Conservation (phyloP, 495 filamentous ascomycete species). For the Podospora pseudopauciseta region DNA sequence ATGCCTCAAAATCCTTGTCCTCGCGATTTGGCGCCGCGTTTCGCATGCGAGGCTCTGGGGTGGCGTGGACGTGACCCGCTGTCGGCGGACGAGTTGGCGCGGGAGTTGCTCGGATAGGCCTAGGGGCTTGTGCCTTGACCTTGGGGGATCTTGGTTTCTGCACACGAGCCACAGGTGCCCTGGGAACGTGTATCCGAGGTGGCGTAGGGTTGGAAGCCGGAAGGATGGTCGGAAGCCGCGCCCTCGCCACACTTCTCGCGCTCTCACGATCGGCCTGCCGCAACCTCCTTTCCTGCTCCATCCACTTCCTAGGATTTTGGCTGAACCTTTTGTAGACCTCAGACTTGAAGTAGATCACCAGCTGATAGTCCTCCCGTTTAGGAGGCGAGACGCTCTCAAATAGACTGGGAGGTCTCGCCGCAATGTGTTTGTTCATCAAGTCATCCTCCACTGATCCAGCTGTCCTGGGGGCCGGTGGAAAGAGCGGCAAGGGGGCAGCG, state of each 20-base stretch:
- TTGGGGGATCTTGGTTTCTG: conserved; percentile 32
- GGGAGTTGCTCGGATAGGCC: conserved; percentile 34
- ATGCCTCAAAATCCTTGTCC: conserved; percentile 78
- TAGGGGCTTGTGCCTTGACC: conserved; percentile 21
- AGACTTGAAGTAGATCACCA: conserved; percentile 64
- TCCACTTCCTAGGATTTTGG: conserved; percentile 57
- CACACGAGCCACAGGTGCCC: conserved; percentile 47
- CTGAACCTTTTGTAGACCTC: conserved; percentile 58
- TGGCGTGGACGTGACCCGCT: conserved; percentile 43
- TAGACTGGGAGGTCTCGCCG: conserved; percentile 55
- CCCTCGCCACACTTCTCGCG: conserved; percentile 17
- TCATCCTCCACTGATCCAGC: conserved; percentile 34
- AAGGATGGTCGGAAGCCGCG: conserved; percentile 38
- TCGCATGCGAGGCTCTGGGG: conserved; percentile 43
- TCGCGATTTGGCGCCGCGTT: conserved; percentile 60
- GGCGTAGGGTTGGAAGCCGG: conserved; percentile 42
- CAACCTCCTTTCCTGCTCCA: conserved; percentile 59
- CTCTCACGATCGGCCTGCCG: conserved; percentile 48
- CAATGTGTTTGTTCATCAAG: conserved; percentile 63
- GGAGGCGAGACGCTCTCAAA: conserved; percentile 59
- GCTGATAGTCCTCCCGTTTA: conserved; percentile 63
- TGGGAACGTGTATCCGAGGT: conserved; percentile 34
- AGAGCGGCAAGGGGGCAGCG: conserved; percentile 53
- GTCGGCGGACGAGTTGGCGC: conserved; percentile 16
- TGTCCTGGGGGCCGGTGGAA: conserved; percentile 39